These are phyloP conservation scores for Microdochium trichocladiopsis DNA, from an alignment of 2,329 filamentous ascomycete genomes.

Conservation along the genomic window DNA sequence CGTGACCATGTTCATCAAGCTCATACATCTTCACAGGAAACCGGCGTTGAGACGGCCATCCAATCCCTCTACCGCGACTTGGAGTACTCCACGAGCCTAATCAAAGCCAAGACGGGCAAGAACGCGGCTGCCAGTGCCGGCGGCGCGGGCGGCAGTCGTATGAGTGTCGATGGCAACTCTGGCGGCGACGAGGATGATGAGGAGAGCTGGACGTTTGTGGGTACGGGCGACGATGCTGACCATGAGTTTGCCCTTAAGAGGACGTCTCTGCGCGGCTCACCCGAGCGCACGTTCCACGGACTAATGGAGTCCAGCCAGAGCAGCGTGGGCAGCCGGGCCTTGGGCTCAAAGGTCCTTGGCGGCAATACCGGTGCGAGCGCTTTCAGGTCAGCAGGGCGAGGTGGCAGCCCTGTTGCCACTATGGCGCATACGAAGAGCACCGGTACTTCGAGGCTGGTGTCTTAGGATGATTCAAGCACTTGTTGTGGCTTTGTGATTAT, in stretches of 20 bases:
- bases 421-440: neutral
- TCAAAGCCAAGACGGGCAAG: constrained; percentile 57
- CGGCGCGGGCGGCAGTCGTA: constrained; percentile 19
- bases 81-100: constrained; percentile 81
- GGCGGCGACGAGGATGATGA: constrained; percentile 55
- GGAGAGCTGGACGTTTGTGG: constrained; percentile 89
- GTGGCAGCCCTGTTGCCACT: neutral
- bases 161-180: constrained; percentile 30
- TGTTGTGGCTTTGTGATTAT: neutral
- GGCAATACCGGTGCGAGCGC: neutral
- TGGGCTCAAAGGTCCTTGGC: neutral
- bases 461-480: neutral
- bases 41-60: constrained; percentile 84
- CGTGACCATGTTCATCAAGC: neutral
- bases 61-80: constrained; percentile 91
- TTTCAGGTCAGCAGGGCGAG: neutral
- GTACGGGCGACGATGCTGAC: constrained; percentile 32
- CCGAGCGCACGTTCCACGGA: neutral
- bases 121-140: constrained; percentile 30
- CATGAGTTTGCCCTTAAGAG: constrained; percentile 22
- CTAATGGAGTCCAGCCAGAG: neutral
- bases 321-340: neutral
- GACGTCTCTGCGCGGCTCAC: constrained; percentile 9
- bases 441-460: neutral
- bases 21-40: constrained; percentile 52